Base-by-base conservation (phyloP, 2,329 filamentous ascomycete genomes). In the Domatiomyces catenatus region DNA sequence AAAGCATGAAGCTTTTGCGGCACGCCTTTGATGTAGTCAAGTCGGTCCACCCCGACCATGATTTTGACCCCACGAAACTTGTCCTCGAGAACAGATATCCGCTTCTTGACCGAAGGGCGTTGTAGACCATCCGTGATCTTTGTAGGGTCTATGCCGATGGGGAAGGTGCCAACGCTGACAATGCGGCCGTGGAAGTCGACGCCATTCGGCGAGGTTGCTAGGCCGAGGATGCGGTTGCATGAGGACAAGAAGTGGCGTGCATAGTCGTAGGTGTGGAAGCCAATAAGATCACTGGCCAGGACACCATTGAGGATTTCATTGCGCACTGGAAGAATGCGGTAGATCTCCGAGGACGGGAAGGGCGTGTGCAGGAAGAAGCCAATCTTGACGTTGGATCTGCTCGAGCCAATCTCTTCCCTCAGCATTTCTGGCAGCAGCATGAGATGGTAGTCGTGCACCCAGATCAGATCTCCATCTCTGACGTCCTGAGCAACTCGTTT, bases 181-280 rank as follows among this genome's bases (percentile, higher is more conserved):
- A 90, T 84, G 63, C 85, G 88, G 57, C 85, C 85, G 56, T 90
- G 80, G 69, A 87, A 94, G 53, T 94, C 86, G 56, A 96, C 87
- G 10, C 89, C 88, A 61, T 94, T 95, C 0, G 90, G 90, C 1
- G 88, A 94, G 1, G 90, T 95, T 22, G 67, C 66, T 47, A 74
- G 61, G 48, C 69, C 69, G 74, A 95, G 75, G 58, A 96, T 92
- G 57, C 90, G 83, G n/a, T 88, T 90, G 70, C 92, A 96, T 64
- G 86, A 90, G 70, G 88, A 94, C 58, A 98, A 71, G 71, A 96
- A 98, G 69, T 98, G 92, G 48, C 92, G 79, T n/a, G 89, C 90
- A 63, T 98, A 98, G 70, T 96, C 90, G 71, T 95, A 96, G 24
- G 92, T 98, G 69, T 98, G 92, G 73, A 98, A 96, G 28, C 92